Base-by-base conservation (phyloP, 78 protist genomes). In the Dictyostelium intermedium region DNA sequence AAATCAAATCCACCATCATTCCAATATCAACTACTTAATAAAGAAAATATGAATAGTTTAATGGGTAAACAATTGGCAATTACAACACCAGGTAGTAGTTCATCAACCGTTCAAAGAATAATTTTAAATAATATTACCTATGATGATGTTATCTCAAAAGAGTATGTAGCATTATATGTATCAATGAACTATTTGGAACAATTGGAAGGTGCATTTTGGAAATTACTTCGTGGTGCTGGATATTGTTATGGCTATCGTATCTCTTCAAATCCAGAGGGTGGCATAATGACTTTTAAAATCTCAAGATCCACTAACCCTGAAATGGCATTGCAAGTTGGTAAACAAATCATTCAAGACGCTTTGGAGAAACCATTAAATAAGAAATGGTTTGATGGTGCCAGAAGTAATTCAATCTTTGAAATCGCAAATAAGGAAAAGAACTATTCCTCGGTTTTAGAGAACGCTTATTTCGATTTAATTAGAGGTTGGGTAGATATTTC, bases 151-250 rank as follows among this genome's bases (percentile, higher is more conserved):
- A 16, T 87, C 56, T 18, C 80, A 4, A 77, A 63, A 32, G 93
- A 87, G 30, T 87, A 70, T 45, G 56, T 50, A 23, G n/a, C 93
- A 27, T 18, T 79, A 32, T 30, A 20, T 16, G n/a, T 87, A 6
- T 11, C 45, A 23, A 27, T 13, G 45, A 39, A 20, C 35, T 87
- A 87, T 53, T 87, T 87, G 4, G 61, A 50, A 13, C 84, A 63
- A 37, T 39, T 95, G 47, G 97, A 95, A 83, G 97, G 98, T 23
- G 74, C 85, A 56, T 50, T 96, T 32, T 96, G 96, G 96, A 56
- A 69, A 37, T 4, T 45, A 25, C 2, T 96, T 11, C 83, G 98
- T 35, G 97, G 98, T 45, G 61, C 82, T 20, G 98, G 98, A 30
- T 69, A 69, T n/a, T 16, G 87, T 47, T 96, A 96, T 80, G 11